Evolutionary conservation across 2,329 filamentous ascomycete genomes (phyloP).

Genomic region (Amylocarpus encephaloides): DNA sequence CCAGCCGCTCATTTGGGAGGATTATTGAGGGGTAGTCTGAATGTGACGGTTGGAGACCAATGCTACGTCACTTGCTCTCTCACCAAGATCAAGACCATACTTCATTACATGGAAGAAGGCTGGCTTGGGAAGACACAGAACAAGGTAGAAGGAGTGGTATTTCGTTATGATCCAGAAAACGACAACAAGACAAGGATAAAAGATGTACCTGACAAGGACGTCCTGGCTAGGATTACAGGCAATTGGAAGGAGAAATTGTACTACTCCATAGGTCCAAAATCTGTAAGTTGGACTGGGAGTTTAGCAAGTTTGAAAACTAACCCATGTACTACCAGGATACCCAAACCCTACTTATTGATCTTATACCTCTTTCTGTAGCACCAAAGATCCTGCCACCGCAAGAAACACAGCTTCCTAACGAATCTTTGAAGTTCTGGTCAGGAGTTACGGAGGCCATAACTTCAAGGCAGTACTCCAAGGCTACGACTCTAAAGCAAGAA

Average conservation of each 20-base stretch:
- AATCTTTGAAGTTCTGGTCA: conserved; percentile 83
- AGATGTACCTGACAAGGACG: conserved; percentile 78
- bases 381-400: conserved; percentile 73
- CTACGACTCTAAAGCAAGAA: conserved; percentile 82
- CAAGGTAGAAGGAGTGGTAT: conserved; percentile 84
- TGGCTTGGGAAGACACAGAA: conserved; percentile 92
- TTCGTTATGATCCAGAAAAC: conserved; percentile 81
- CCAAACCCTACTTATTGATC: conserved; percentile 75
- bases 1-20: conserved; percentile 90
- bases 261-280: conserved; percentile 54
- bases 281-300: conserved; percentile 45
- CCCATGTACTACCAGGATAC: conserved; percentile 41
- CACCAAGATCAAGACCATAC: conserved; percentile 83
- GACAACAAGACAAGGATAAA: conserved; percentile 74
- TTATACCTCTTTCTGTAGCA: conserved; percentile 73
- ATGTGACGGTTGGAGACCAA: conserved; percentile 81
- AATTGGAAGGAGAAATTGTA: conserved; percentile 72
- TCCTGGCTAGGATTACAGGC: conserved; percentile 76
- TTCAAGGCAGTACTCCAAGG: conserved; percentile 74
- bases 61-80: conserved; percentile 87
- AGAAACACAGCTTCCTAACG: conserved; percentile 77
- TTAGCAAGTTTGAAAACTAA: conserved; percentile 24
- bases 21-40: conserved; percentile 77
- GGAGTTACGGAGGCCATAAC: conserved; percentile 81
- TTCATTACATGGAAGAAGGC: conserved; percentile 89